Evolutionary conservation across 2,329 filamentous ascomycete genomes (phyloP), one percentile per base, ranked within the genome.

Genomic region (Drechmeria coniospora): DNA sequence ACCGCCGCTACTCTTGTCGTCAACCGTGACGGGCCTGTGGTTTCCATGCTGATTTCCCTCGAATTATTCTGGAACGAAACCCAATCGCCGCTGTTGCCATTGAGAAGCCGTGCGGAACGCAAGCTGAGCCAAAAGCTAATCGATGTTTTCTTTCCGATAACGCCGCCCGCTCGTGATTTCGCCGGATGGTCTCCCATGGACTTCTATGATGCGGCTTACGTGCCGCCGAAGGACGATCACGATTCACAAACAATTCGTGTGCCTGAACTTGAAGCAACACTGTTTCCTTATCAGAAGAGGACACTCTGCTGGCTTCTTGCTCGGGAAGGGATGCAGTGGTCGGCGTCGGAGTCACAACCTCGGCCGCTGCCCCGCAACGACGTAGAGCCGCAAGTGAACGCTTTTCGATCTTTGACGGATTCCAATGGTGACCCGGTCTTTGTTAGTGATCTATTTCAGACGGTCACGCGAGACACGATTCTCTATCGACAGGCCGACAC

Each of bases 241-340:
- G 38, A 46, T 4, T 32, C 59, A 1, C 39, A 45, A 2, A 46
- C 51, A 0, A 53, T 70, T 20, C 21, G 51, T 3, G 46, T 70
- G 5, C 51, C 57, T 1, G 51, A 49, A 15, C 54, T 64, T 27
- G 53, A 53, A 24, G 61, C 70, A 1, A 54, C 51, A 0, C 51
- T 84, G 0, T 84, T 73, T 43, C 78, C 77, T 0, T 86, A 83
- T 33, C 80, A 86, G 47, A 68, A 69, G 30, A 59, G 77, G 33
- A 68, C 77, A 2, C 58, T 84, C 3, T 61, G 72, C 26, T 87
- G 79, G 79, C 56, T 84, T 32, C 48, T 86, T 25, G 51, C 53
- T 23, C 64, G 74, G 25, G 80, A 87, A 51, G 71, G 72, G 4
- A 62, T 71, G 3, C 44, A 54, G 14, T 74, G 64, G 61, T 43